Evolutionary conservation across 306 rosid species (phyloP).

Genomic region (Lotus japonicus): DNA sequence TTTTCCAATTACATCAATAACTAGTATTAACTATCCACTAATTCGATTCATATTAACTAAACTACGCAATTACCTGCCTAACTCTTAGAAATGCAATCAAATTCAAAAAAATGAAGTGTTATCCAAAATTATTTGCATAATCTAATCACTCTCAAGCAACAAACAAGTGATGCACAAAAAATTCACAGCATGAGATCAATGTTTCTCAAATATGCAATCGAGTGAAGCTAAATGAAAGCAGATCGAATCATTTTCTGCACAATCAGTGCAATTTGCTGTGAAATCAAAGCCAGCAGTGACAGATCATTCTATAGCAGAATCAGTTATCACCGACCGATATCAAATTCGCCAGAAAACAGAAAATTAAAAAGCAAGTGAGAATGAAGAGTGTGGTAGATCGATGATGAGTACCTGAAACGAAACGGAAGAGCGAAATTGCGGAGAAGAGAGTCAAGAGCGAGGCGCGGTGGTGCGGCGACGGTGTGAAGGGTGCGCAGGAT

Average conservation of each 20-base stretch:
- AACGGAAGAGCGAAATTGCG: neutral
- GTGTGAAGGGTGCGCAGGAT: slow-evolving; percentile 31
- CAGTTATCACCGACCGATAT: neutral
- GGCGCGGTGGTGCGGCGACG: neutral
- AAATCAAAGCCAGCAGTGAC: slow-evolving; percentile 14
- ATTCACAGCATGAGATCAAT: neutral
- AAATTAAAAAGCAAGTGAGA: neutral
- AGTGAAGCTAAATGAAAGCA: slow-evolving; percentile 5
- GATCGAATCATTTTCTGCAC: slow-evolving; percentile 20
- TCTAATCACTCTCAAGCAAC: slow-evolving; percentile 1
- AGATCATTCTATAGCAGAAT: slow-evolving; percentile 27
- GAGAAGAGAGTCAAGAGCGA: neutral
- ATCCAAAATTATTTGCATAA: neutral
- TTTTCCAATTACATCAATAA: neutral
- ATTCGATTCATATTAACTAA: slow-evolving; percentile 4
- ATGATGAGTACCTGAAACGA: slow-evolving; percentile 33
- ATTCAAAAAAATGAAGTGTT: neutral
- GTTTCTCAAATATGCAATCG: neutral
- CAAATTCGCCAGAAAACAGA: neutral
- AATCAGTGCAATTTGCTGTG: slow-evolving; percentile 15
- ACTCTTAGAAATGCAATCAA: neutral
- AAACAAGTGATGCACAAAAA: slow-evolving; percentile 9
- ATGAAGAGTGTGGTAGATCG: slow-evolving; percentile 18
- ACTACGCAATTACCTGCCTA: neutral
- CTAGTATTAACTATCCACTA: neutral